These are phyloP conservation scores for Biscogniauxia mediterranea DNA, from an alignment of 2,329 filamentous ascomycete species.

Conservation along the genomic window DNA sequence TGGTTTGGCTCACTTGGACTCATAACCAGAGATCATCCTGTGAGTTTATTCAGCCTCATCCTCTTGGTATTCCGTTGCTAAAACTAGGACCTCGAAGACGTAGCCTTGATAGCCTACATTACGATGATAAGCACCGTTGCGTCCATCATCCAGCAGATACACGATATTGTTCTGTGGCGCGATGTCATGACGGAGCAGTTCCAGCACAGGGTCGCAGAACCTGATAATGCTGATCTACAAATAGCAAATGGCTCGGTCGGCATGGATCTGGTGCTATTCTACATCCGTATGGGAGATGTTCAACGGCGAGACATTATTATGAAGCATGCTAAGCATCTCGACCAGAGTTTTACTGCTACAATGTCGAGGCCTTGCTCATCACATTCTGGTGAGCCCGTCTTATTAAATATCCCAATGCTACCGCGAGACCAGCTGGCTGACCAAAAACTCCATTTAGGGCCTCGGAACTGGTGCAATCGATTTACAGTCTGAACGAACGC, in stretches of 20 bases:
- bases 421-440: background rate
- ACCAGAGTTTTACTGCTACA: constrained; percentile 25
- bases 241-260: constrained; percentile 26
- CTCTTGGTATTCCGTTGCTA: background rate
- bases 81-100: constrained; percentile 13
- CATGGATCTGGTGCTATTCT: constrained; percentile 24
- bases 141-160: constrained; percentile 25
- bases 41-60: constrained; percentile 8
- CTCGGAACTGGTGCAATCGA: constrained; percentile 21
- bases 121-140: constrained; percentile 20
- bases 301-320: too few species aligned
- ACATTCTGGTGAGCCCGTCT: constrained; percentile 22
- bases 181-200: constrained; percentile 17
- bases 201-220: constrained; percentile 15
- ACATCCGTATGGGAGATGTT: constrained; percentile 21
- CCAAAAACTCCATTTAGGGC: constrained; percentile 8
- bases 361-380: constrained; percentile 22
- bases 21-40: constrained; percentile 26
- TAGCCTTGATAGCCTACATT: constrained; percentile 23
- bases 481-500: constrained; percentile 13
- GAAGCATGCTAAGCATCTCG: background rate
- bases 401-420: background rate
- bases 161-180: constrained; percentile 18
- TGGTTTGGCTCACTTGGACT: constrained; percentile 27
- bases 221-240: constrained; percentile 18